Base-by-base conservation (phyloP, 768 basidiomycete species). In the Guyanaporus albipodus region DNA sequence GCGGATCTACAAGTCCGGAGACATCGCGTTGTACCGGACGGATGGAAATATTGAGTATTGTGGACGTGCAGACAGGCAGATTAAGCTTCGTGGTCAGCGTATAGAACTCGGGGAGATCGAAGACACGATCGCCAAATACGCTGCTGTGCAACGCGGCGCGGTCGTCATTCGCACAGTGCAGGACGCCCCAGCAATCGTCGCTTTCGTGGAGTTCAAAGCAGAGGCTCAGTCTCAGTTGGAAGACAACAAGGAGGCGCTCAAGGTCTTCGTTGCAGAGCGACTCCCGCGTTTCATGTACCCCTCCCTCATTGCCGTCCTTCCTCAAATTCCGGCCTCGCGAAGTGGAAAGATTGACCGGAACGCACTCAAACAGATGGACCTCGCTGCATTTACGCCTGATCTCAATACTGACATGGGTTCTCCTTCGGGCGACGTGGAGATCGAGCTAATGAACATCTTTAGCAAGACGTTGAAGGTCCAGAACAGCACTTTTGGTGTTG, bases 51-150 rank as follows among this genome's bases (percentile, higher is more conserved):
- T 67, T 26, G 59, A 61, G 31, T 67, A 63, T 44, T 58, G 61
- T 33, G 67, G 66, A 31, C 64, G 67, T 22, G 54, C 55, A 14
- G 67, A 67, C 56, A 55, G 65, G 29, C 66, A 67, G 34, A 58
- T 67, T 45, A 67, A 67, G 48, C 54, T 67, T 46, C 61, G 63
- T 7, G 66, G 67, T 22, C 61, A 58, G 21, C 63, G 67, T 21
- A 60, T 67, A n/a, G 66, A 67, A 34, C 60, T 63, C 11, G 61
- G 63, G 12, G 66, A 67, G 47, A 57, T 67, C 14, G 66, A 67
- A 52, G 56, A 58, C 33, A 62, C 63, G 1, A 63, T 64, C 12
- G 50, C 50, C 39, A 65, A 63, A 36, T 59, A 52, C 33, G 27
- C 53, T 3, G 27, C 34, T n/a, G 55, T 61, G 8, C 51, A 52